These are phyloP conservation scores for Keithomyces neogunnii DNA, from an alignment of 2,329 filamentous ascomycete species.

Conservation along the genomic window DNA sequence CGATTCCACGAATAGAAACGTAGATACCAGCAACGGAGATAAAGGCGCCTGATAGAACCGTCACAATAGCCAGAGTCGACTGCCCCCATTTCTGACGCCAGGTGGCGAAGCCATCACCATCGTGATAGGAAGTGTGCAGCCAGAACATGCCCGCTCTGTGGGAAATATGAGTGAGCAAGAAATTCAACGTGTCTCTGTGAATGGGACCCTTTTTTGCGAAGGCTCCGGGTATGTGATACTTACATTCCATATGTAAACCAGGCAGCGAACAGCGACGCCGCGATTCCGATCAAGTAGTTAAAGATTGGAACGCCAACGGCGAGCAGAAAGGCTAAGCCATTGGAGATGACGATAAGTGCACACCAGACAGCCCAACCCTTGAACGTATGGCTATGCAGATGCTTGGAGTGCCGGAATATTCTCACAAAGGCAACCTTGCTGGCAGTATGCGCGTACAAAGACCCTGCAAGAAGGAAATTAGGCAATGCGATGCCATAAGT, in stretches of 20 bases:
- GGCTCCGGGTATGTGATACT: background rate
- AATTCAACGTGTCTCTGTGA: background rate
- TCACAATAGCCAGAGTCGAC: conserved; percentile 29
- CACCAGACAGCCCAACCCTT: conserved; percentile 40
- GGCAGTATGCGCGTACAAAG: conserved; percentile 41
- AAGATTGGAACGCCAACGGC: conserved; percentile 44
- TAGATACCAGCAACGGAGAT: conserved; percentile 41
- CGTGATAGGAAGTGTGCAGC: conserved; percentile 39
- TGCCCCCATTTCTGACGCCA: conserved; percentile 31
- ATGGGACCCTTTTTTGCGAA: too few relatives aligned
- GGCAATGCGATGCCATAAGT: conserved; percentile 42
- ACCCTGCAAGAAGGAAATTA: conserved; percentile 40
- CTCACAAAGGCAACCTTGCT: conserved; percentile 43
- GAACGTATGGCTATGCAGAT: conserved; percentile 39
- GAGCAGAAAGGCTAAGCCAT: conserved; percentile 32
- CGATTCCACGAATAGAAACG: conserved; percentile 31
- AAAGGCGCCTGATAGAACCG: conserved; percentile 36
- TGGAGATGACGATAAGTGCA: conserved; percentile 34
- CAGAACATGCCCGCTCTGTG: conserved; percentile 38
- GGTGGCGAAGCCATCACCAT: conserved; percentile 26
- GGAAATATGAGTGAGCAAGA: background rate
- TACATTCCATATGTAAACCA: conserved; percentile 45
- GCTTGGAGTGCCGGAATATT: conserved; percentile 35
- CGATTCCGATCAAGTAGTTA: conserved; percentile 43
- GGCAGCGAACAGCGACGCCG: conserved; percentile 40